Evolutionary conservation across 2,329 filamentous ascomycete species (phyloP), one percentile per base, ranked within the genome.

Genomic region (Eutypa lata): DNA sequence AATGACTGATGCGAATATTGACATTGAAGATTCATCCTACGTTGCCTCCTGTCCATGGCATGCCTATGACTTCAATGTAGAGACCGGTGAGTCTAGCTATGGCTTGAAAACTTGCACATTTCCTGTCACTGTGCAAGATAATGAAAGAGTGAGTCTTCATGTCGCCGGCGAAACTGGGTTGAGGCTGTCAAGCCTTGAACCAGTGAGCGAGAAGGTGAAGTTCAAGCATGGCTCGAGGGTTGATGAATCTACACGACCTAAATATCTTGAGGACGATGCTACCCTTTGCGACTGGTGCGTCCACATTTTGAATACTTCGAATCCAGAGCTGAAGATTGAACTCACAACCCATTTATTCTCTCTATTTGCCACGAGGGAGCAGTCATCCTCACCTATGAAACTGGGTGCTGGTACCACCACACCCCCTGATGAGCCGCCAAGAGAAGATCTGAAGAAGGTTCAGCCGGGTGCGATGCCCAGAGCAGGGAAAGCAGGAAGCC

Each of bases 41-140:
- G 62, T 77, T 22, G 73, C 69, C 18, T 76, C 74, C 2, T 77
- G 74, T 54, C 74, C 74, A 14, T 77, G 74, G 74, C 74, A 77
- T 60, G 74, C 74, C 2, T 77, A 77, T 57, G 74, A 77, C 58
- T 77, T 77, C 56, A 76, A 76, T 51, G 72, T 76, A 52, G 73
- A 76, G 61, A 76, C 74, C 0, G 74, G 74, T 50, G 72, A 76
- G 62, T 77, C 74, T 7, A 77, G 74, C 54, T 72, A 75, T 18
- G 74, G 74, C 11, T 68, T 76, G 54, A 75, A 74, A 60, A 68
- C 74, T 3, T 77, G 74, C 62, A 77, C 74, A 1, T 77, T 74
- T 48, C 72, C 73, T 1, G 66, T 77, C 42, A 59, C 68, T 48
- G 61, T 75, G 5, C 55, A 61, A 7, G 67, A 66, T 22, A 72